These are phyloP conservation scores for Fraxinus sp. DNA, from an alignment of 305 asterid species.

Conservation along the genomic window DNA sequence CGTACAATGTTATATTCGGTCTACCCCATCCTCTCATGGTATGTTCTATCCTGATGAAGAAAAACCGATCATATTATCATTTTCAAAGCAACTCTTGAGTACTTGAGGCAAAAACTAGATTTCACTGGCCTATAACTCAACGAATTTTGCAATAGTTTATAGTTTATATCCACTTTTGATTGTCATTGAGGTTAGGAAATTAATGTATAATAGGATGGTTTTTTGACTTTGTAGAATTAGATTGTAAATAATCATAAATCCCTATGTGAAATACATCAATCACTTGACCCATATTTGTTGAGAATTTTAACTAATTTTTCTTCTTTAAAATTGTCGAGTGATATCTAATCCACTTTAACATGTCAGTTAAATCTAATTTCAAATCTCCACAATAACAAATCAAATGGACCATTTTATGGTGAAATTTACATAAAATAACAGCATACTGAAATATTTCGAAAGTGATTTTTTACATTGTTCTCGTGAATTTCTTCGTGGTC, in stretches of 20 bases:
- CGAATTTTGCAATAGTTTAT: background rate
- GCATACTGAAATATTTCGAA: background rate
- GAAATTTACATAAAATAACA: background rate
- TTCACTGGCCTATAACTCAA: background rate
- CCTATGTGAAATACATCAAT: background rate
- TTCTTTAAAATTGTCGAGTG: background rate
- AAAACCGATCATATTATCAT: background rate
- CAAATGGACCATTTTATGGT: background rate
- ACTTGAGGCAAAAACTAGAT: background rate
- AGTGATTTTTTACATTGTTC: background rate
- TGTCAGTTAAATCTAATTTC: background rate
- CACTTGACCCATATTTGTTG: background rate
- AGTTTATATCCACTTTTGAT: background rate
- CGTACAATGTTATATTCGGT: background rate
- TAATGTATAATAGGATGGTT: background rate
- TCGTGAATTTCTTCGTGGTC: background rate
- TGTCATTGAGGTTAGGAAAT: background rate
- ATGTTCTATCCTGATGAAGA: background rate
- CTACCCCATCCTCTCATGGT: background rate
- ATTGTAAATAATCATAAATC: background rate
- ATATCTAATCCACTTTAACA: background rate
- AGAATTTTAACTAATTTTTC: background rate
- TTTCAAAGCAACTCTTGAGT: background rate
- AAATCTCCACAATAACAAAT: background rate
- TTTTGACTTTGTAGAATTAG: background rate